Evolutionary conservation across 2,329 filamentous ascomycete species (phyloP).

Genomic region (Exophiala lecanii-corni): DNA sequence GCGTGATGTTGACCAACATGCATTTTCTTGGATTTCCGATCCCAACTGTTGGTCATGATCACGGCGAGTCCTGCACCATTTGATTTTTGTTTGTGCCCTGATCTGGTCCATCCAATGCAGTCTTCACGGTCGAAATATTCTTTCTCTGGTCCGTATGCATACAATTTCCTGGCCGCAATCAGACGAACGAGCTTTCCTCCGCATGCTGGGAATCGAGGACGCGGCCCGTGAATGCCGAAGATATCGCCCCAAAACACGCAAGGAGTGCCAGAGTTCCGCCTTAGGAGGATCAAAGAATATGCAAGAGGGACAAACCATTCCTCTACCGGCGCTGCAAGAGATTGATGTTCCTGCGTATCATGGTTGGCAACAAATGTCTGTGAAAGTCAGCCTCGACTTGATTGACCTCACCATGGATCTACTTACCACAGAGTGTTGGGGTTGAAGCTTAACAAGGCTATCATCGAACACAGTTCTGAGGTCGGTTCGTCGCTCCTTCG

Average conservation of each 20-base stretch:
- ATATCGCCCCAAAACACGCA: conserved; percentile 69
- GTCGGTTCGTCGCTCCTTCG: conserved; percentile 52
- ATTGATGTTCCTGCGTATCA: conserved; percentile 25
- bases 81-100: conserved; percentile 32
- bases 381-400: too few species aligned
- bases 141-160: conserved; percentile 61
- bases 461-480: conserved; percentile 58
- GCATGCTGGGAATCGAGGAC: conserved; percentile 51
- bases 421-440: conserved; percentile 40
- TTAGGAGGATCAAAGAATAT: conserved; percentile 67
- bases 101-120: conserved; percentile 59
- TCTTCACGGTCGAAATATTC: conserved; percentile 60
- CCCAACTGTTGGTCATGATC: conserved; percentile 51
- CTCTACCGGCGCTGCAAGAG: conserved; percentile 18
- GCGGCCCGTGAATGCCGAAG: conserved; percentile 57
- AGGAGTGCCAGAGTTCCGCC: conserved; percentile 54
- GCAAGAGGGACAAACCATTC: conserved; percentile 62
- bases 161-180: conserved; percentile 59
- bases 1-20: conserved; percentile 55
- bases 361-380: conserved; percentile 49
- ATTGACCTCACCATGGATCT: too few species aligned
- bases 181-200: conserved; percentile 56
- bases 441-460: conserved; percentile 52
- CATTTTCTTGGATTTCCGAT: conserved; percentile 50
- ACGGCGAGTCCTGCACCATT: conserved; percentile 49